These are phyloP conservation scores for Cryptosporidium andersoni DNA, from an alignment of 169 alveolate genomes.

Conservation along the genomic window DNA sequence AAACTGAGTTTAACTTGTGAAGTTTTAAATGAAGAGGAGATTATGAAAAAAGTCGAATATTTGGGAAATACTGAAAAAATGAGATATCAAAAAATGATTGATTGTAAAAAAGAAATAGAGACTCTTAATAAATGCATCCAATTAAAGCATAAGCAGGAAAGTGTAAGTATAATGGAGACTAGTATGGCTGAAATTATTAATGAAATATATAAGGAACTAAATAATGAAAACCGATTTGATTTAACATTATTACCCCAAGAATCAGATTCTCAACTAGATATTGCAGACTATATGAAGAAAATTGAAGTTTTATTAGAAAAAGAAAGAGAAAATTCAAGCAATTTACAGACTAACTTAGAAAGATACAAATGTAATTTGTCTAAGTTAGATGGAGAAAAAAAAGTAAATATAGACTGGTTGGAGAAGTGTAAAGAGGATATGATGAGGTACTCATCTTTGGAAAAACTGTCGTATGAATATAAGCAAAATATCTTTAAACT, in stretches of 20 bases:
- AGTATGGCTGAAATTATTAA: not conserved
- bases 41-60: not conserved
- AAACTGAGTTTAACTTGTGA: not conserved
- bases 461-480: conserved; percentile 14
- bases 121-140: conserved; percentile 1
- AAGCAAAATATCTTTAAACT: conserved; percentile 32
- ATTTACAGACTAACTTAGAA: conserved; percentile 22
- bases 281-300: not conserved
- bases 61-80: not conserved
- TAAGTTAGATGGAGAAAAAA: conserved; percentile 34
- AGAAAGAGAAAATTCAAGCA: conserved; percentile 2
- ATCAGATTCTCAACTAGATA: not conserved
- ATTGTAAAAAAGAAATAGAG: not conserved
- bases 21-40: not conserved
- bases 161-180: not conserved
- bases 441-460: conserved; percentile 18
- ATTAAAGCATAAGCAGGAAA: not conserved
- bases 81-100: not conserved
- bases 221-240: not conserved
- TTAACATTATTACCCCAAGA: not conserved
- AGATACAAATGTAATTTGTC: conserved; percentile 26
- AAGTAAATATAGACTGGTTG: conserved; percentile 43
- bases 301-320: conserved; percentile 5
- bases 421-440: conserved; percentile 13
- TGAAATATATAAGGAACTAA: conserved; percentile 4